Base-by-base conservation (phyloP, 2,329 filamentous ascomycete species). In the Colletotrichum graminicola region DNA sequence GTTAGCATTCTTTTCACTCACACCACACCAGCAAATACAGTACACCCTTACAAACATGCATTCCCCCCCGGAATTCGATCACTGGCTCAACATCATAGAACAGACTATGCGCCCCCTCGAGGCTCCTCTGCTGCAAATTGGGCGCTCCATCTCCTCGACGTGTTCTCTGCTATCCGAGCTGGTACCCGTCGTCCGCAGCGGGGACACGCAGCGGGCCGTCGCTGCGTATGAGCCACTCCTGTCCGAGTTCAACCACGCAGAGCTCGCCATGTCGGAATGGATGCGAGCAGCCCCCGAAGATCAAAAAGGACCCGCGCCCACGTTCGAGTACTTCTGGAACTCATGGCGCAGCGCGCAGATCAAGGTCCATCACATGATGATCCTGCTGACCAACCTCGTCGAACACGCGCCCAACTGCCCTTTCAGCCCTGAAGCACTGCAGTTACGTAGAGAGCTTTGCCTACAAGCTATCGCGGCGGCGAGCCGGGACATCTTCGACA, bases 1-100 rank as follows among this genome's bases (percentile, higher is more conserved):
- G 6, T 8, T 16, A 3, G 8, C 18, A 16, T 21, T 11, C 23
- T 5, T 1, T 8, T 14, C 18, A 34, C 52, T 66, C 23, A 36
- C 34, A 51, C 29, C 23, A 1, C 8, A 11, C 14, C 29, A 83
- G 82, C 82, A 83, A 82, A 76, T 82, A 7, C 78, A 81, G 69
- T 79, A 78, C 32, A 76, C 82, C 16, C 69, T 82, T 21, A 76
- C 66, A 8, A 79, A 76, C 62, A 75, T 62, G 2, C 76, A 78
- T 60, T 81, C 79, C 21, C 82, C 82, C 5, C 76, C 80, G 1
- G 82, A 83, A 51, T 78, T 79, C 7, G 72, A 76, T 2, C 76
- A 77, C 62, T 83, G 82, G 82, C 76, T 83, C 10, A 66, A 57
- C n/a, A 61, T 75, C 18, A 78, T 83, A 6, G 69, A 64, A 14